Percentiles rank a stretch among this genome's conserved stretches.
Evolutionary conservation across 2,329 filamentous ascomycete genomes (phyloP).

Genomic region (Emergomyces africanus): DNA sequence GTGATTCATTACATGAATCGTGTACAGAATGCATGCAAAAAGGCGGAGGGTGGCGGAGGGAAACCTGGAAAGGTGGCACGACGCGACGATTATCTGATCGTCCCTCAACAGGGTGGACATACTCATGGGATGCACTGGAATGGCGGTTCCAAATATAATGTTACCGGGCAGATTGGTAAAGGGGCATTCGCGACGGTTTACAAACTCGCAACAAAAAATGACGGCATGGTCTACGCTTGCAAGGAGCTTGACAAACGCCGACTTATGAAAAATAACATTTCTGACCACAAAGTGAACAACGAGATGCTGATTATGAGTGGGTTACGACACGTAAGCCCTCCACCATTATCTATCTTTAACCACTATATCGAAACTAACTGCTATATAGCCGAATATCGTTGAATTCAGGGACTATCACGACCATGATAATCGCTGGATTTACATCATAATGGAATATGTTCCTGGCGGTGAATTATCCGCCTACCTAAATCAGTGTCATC

Average conservation of each 20-base stretch:
- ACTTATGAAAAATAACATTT: constrained; percentile 82
- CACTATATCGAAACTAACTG: constrained; percentile 6
- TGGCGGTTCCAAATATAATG: constrained; percentile 74
- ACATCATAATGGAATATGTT: constrained; percentile 97
- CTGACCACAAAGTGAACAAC: constrained; percentile 88
- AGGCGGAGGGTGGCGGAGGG: constrained; percentile 2
- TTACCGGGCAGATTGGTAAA: constrained; percentile 69
- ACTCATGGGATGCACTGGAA: constrained; percentile 61
- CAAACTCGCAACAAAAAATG: constrained; percentile 72
- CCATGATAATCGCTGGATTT: constrained; percentile 60
- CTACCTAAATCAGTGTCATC: constrained; percentile 49
- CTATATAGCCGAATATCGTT: constrained; percentile 64
- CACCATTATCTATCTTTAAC: not conserved
- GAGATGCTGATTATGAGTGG: constrained; percentile 93
- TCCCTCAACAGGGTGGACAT: constrained; percentile 19
- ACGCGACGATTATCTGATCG: constrained; percentile 4
- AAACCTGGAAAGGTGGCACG: not conserved
- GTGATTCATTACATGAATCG: constrained; percentile 52
- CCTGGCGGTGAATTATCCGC: constrained; percentile 70
- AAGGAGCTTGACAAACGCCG: constrained; percentile 90
- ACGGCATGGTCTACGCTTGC: constrained; percentile 73
- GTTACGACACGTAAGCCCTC: constrained; percentile 60
- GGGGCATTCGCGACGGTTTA: constrained; percentile 93
- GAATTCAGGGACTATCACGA: constrained; percentile 83
- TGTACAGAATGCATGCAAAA: constrained; percentile 13